Conservation (phyloP, 495 filamentous ascomycete species). For the Hypoxylon intermedium region DNA sequence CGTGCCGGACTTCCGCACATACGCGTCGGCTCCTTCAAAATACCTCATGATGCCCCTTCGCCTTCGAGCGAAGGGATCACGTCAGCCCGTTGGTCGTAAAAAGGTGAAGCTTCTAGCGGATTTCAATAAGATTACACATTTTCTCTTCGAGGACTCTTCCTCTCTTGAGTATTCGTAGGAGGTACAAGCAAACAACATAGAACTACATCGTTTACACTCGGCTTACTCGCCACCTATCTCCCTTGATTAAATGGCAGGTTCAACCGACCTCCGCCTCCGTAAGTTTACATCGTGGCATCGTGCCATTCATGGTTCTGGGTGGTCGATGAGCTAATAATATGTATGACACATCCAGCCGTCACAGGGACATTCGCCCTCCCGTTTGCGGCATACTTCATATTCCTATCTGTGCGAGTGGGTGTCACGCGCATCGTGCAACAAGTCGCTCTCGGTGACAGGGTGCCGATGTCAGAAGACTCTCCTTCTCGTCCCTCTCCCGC, state of each 20-base stretch:
- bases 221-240: too few relatives aligned
- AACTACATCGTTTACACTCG: too few relatives aligned
- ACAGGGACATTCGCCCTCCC: slow-evolving; percentile 52
- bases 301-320: too few relatives aligned
- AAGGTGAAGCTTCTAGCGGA: too few relatives aligned
- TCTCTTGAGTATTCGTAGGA: too few relatives aligned
- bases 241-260: too few relatives aligned
- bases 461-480: not conserved
- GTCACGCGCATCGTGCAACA: slow-evolving; percentile 42
- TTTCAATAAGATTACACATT: too few relatives aligned
- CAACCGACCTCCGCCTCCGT: too few relatives aligned
- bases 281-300: too few relatives aligned
- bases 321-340: not conserved
- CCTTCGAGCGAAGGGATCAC: not conserved
- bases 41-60: not conserved
- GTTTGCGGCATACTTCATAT: slow-evolving; percentile 52
- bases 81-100: not conserved
- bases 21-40: not conserved
- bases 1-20: not conserved
- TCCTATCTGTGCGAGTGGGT: slow-evolving; percentile 49
- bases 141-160: too few relatives aligned
- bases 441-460: slow-evolving; percentile 10
- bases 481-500: not conserved
- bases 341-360: slow-evolving; percentile 42
- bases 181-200: too few relatives aligned